phyloP scores from a whole-genome alignment of 2,329 filamentous ascomycete genomes.

The Monilinia laxa region DNA sequence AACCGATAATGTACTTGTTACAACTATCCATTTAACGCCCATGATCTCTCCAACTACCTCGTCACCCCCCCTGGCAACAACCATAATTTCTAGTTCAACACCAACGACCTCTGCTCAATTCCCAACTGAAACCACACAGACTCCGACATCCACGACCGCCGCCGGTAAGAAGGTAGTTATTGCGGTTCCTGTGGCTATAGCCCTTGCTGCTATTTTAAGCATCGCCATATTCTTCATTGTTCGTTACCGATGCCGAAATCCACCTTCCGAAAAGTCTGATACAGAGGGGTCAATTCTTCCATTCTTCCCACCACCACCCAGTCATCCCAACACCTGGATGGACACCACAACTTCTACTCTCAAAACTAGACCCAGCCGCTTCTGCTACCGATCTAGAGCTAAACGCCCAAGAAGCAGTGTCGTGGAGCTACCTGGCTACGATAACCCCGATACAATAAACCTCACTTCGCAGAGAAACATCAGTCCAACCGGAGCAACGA shows the following conservation, averaged over 20 bases:
- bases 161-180: neutral
- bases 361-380: neutral
- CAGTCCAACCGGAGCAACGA: neutral
- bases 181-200: neutral
- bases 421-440: slow-evolving; percentile 17
- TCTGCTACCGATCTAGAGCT: neutral
- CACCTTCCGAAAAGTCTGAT: neutral
- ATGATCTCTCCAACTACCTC: neutral
- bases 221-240: slow-evolving; percentile 7
- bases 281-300: slow-evolving; percentile 16
- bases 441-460: neutral
- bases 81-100: neutral
- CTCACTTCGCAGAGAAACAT: neutral
- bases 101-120: neutral
- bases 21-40: slow-evolving; percentile 6
- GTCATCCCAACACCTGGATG: slow-evolving; percentile 19
- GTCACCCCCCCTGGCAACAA: neutral
- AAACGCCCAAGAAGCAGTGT: slow-evolving; percentile 12
- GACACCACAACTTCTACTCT: neutral
- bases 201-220: neutral
- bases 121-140: neutral
- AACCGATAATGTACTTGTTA: neutral
- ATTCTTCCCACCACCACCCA: slow-evolving; percentile 21
- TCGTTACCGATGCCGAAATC: neutral
- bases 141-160: neutral